phyloP scores from a whole-genome alignment of 2,329 filamentous ascomycete species.

The Monilinia fructicola region DNA sequence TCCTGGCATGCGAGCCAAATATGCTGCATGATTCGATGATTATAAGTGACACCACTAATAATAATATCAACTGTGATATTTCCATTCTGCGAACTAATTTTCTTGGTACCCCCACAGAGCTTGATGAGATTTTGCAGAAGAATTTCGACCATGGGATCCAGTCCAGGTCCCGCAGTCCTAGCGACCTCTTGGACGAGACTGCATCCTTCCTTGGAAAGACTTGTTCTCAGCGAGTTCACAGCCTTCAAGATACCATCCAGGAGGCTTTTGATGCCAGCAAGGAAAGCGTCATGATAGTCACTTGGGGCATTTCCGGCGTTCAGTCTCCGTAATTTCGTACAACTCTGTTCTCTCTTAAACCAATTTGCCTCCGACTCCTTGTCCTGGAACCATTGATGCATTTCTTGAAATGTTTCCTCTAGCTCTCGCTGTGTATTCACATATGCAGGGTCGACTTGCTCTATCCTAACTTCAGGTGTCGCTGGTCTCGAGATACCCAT shows the following conservation, averaged over 20 bases:
- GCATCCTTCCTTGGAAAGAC: slow-evolving; percentile 83
- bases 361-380: slow-evolving; percentile 90
- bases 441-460: slow-evolving; percentile 76
- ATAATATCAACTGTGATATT: slow-evolving; percentile 79
- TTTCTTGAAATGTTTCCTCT: slow-evolving; percentile 82
- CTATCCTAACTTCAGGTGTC: slow-evolving; percentile 65
- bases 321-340: slow-evolving; percentile 72
- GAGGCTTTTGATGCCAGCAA: slow-evolving; percentile 68
- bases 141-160: slow-evolving; percentile 88
- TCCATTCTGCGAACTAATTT: slow-evolving; percentile 83
- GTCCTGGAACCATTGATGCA: slow-evolving; percentile 80
- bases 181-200: slow-evolving; percentile 82
- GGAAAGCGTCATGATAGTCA: slow-evolving; percentile 71
- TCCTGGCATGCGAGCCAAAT: slow-evolving; percentile 80
- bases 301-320: slow-evolving; percentile 79
- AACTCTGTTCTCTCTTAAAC: slow-evolving; percentile 79
- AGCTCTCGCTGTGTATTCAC: slow-evolving; percentile 82
- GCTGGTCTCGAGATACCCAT: slow-evolving; percentile 47
- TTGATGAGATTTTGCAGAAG: slow-evolving; percentile 88
- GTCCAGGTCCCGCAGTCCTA: slow-evolving; percentile 68
- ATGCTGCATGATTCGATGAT: slow-evolving; percentile 78
- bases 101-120: slow-evolving; percentile 85
- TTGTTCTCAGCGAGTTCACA: slow-evolving; percentile 80
- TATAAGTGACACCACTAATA: slow-evolving; percentile 77
- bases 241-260: slow-evolving; percentile 89